phyloP scores from a whole-genome alignment of 805 yeast species.

The Candida tammaniensis region DNA sequence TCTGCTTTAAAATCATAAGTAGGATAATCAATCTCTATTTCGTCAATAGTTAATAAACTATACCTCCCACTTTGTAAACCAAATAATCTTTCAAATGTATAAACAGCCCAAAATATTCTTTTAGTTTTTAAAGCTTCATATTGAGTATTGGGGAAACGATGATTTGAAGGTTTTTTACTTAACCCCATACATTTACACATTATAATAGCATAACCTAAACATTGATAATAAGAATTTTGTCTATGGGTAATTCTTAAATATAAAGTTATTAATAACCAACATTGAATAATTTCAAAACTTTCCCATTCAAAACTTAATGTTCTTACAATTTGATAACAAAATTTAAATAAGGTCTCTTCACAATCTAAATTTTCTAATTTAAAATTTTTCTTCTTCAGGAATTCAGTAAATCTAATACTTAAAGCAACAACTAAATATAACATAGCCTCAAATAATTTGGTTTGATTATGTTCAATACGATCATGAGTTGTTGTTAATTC shows the following conservation, averaged over 20 bases:
- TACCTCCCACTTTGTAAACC: constrained; percentile 53
- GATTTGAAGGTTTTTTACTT: constrained; percentile 19
- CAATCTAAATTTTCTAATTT: constrained; percentile 20
- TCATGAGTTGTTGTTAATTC: constrained; percentile 17
- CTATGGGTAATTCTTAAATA: constrained; percentile 37
- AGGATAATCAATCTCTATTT: constrained; percentile 34
- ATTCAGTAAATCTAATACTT: constrained; percentile 51
- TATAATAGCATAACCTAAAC: constrained; percentile 32
- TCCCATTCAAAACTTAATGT: constrained; percentile 42
- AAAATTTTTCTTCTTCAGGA: constrained; percentile 28
- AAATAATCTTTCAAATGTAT: constrained; percentile 50
- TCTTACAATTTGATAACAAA: constrained; percentile 28
- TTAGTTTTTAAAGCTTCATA: constrained; percentile 47
- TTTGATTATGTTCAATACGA: constrained; percentile 13
- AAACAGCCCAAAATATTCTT: constrained; percentile 55
- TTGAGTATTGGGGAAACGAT: constrained; percentile 16
- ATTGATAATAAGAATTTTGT: constrained; percentile 32
- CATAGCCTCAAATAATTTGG: constrained; percentile 50
- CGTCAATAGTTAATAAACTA: constrained; percentile 35
- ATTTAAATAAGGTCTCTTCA: constrained; percentile 36
- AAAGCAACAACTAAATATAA: constrained; percentile 48
- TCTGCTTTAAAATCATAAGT: constrained; percentile 25
- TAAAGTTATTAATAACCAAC: constrained; percentile 36
- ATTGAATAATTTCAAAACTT: constrained; percentile 39
- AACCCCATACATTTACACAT: constrained; percentile 41